phyloP scores from a whole-genome alignment of 2,329 filamentous ascomycete species.

The Phialemonium atrogriseum region DNA sequence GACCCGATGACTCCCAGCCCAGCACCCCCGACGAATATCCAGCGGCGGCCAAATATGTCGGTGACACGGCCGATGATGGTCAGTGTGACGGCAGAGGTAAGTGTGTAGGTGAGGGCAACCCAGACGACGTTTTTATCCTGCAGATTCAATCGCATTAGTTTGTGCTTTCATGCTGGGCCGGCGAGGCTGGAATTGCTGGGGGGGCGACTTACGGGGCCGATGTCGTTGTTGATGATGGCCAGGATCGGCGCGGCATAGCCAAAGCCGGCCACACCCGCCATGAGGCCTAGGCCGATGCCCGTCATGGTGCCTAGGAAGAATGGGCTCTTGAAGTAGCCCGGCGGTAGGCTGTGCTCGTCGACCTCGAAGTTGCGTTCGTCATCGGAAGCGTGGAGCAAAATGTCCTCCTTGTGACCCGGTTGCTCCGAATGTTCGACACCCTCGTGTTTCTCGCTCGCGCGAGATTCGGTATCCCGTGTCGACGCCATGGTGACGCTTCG shows the following conservation, averaged over 20 bases:
- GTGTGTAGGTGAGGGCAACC: slow-evolving; percentile 20
- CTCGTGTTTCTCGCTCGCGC: no score
- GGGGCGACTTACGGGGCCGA: no score
- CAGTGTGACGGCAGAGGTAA: slow-evolving; percentile 18
- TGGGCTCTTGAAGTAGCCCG: slow-evolving; percentile 7
- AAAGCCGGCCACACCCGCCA: slow-evolving; percentile 20
- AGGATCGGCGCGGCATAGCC: slow-evolving; percentile 14
- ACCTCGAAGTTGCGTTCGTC: no score
- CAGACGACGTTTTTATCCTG: slow-evolving; percentile 19
- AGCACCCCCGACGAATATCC: slow-evolving; percentile 19
- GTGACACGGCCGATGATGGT: slow-evolving; percentile 18
- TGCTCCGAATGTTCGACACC: no score
- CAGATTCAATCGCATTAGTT: neutral
- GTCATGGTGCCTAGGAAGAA: slow-evolving; percentile 9
- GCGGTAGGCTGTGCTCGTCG: slow-evolving; percentile 5
- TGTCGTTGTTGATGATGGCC: slow-evolving; percentile 7
- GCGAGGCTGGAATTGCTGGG: no score
- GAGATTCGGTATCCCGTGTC: no score
- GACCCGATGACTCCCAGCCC: slow-evolving; percentile 25
- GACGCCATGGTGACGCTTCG: no score
- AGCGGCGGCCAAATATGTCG: slow-evolving; percentile 20
- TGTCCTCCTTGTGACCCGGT: no score
- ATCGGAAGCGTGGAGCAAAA: no score
- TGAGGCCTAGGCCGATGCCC: slow-evolving; percentile 11
- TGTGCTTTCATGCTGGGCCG: neutral